Evolutionary conservation across 1,139 yeast species (phyloP).

Genomic region (Candida sp.): DNA sequence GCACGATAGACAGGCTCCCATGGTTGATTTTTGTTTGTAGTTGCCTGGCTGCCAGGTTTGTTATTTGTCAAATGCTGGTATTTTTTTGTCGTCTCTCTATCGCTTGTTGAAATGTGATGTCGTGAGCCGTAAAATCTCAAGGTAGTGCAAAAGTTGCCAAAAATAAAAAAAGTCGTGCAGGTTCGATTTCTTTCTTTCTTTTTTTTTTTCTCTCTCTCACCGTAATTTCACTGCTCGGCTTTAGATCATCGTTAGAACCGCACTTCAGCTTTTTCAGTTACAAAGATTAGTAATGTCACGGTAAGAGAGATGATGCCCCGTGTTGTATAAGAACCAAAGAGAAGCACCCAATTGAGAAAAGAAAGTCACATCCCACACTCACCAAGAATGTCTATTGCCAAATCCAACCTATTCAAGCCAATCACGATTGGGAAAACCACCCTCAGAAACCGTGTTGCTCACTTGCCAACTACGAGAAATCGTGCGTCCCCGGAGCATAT

Average conservation of each 20-base stretch:
- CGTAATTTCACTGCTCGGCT: too few relatives aligned
- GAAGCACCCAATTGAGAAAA: too few relatives aligned
- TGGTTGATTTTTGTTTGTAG: slow-evolving; percentile 11
- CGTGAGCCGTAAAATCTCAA: background rate
- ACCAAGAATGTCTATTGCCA: slow-evolving; percentile 10
- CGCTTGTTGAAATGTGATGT: background rate
- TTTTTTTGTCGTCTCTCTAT: background rate
- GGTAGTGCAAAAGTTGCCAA: background rate
- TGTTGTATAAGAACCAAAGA: background rate
- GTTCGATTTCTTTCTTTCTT: too few relatives aligned
- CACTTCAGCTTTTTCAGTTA: too few relatives aligned
- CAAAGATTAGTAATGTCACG: too few relatives aligned
- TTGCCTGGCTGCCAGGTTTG: background rate
- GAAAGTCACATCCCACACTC: background rate
- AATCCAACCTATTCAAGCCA: slow-evolving; percentile 48
- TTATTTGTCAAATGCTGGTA: too few relatives aligned
- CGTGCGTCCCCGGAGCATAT: slow-evolving; percentile 43
- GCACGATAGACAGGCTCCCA: slow-evolving; percentile 59
- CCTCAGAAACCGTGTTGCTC: slow-evolving; percentile 45
- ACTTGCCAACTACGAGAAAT: slow-evolving; percentile 58
- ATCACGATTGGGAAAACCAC: slow-evolving; percentile 44
- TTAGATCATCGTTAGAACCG: too few relatives aligned
- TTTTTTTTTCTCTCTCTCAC: too few relatives aligned
- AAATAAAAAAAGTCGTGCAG: background rate
- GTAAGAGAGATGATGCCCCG: background rate